Evolutionary conservation across 305 asterid genomes (phyloP).

Genomic region (Plantago lanceolata): DNA sequence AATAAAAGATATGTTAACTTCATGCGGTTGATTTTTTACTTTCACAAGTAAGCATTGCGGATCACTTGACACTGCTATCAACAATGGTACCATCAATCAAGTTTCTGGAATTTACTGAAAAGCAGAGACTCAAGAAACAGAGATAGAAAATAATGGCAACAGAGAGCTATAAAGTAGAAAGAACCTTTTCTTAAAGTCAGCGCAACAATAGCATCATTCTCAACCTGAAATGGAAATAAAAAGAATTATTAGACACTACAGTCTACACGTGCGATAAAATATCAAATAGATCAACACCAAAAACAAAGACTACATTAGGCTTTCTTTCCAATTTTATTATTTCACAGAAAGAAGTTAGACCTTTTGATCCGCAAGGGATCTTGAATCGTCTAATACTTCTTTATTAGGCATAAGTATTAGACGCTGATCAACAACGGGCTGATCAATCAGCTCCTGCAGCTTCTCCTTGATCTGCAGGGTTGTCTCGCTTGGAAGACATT

Average conservation of each 20-base stretch:
- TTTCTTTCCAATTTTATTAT: not conserved
- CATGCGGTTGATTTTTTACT: not conserved
- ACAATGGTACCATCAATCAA: not conserved
- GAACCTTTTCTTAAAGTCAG: constrained; percentile 92
- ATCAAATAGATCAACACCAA: constrained; percentile 5
- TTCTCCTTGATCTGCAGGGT: constrained; percentile 71
- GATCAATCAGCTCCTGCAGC: constrained; percentile 71
- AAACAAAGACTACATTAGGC: constrained; percentile 1
- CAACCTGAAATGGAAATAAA: constrained; percentile 53
- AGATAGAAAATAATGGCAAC: constrained; percentile 8
- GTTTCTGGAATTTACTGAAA: constrained; percentile 13
- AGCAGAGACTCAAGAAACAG: not conserved
- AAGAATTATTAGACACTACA: constrained; percentile 6
- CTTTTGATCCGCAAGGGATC: constrained; percentile 86
- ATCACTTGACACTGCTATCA: not conserved
- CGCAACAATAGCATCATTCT: constrained; percentile 81
- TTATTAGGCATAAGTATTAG: constrained; percentile 48
- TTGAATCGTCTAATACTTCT: constrained; percentile 69
- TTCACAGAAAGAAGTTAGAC: not conserved
- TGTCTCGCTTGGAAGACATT: constrained; percentile 82
- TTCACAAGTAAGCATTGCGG: not conserved
- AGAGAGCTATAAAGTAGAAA: constrained; percentile 17
- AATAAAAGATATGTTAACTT: no score
- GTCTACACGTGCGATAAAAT: constrained; percentile 4
- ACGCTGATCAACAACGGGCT: constrained; percentile 67